Evolutionary conservation across 2,329 filamentous ascomycete species (phyloP).

Genomic region (Trichoderma pleuroti): DNA sequence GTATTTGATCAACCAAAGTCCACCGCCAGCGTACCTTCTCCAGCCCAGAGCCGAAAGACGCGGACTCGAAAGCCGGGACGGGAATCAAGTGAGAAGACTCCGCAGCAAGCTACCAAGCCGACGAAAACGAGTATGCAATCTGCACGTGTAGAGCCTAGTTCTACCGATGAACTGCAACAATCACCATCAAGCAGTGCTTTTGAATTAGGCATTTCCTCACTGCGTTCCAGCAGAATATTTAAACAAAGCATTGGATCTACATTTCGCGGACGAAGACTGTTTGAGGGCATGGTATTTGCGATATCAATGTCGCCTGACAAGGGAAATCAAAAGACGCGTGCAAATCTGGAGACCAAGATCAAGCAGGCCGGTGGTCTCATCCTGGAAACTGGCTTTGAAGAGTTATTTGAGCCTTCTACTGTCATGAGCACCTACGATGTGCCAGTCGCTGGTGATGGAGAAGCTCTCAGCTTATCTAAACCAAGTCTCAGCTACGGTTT

Average conservation of each 20-base stretch:
- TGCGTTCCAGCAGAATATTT: slow-evolving; percentile 28
- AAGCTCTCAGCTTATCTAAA: slow-evolving; percentile 50
- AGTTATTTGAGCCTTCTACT: slow-evolving; percentile 61
- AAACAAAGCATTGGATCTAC: slow-evolving; percentile 29
- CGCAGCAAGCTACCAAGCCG: slow-evolving; percentile 25
- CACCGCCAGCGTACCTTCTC: slow-evolving; percentile 27
- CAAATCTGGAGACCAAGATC: slow-evolving; percentile 58
- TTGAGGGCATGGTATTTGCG: slow-evolving; percentile 82
- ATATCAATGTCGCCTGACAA: slow-evolving; percentile 63
- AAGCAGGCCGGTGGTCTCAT: slow-evolving; percentile 67
- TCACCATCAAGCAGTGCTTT: slow-evolving; percentile 38
- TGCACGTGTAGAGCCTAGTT: slow-evolving; percentile 38
- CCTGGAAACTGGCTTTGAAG: slow-evolving; percentile 72
- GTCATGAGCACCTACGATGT: slow-evolving; percentile 34
- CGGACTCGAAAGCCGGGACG: slow-evolving; percentile 22
- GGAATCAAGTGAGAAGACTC: slow-evolving; percentile 28
- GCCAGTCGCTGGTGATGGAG: slow-evolving; percentile 30
- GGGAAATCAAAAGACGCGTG: slow-evolving; percentile 38
- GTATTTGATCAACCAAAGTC: slow-evolving; percentile 24
- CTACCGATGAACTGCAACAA: slow-evolving; percentile 47
- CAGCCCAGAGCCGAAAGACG: slow-evolving; percentile 22
- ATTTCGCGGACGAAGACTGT: slow-evolving; percentile 45
- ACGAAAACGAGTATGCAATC: slow-evolving; percentile 26
- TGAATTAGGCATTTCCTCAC: slow-evolving; percentile 36
- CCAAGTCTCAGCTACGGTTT: slow-evolving; percentile 63